Percentiles rank a stretch among this genome's conserved stretches.
phyloP scores from a whole-genome alignment of 257 asterid species.

The Fraxinus americana region DNA sequence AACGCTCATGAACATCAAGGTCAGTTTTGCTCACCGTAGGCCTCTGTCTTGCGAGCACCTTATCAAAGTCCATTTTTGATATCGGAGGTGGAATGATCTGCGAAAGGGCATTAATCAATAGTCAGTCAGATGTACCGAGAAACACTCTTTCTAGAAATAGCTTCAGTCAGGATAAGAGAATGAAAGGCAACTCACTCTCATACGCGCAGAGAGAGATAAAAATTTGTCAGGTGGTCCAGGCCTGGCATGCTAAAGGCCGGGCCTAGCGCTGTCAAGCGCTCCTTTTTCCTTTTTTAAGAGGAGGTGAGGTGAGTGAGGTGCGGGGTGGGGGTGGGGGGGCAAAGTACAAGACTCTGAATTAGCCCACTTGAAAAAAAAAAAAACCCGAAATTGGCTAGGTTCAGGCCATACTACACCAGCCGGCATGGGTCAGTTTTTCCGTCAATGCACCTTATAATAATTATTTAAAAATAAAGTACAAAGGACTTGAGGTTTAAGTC shows the following conservation, averaged over 20 bases:
- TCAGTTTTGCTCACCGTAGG: constrained; percentile 92
- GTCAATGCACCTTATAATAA: not conserved
- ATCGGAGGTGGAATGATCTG: constrained; percentile 95
- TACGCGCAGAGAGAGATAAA: not conserved
- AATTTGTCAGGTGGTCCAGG: not conserved
- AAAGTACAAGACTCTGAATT: not conserved
- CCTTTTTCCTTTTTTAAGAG: constrained; percentile 20
- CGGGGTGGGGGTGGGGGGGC: too few relatives aligned
- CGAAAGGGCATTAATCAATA: constrained; percentile 25
- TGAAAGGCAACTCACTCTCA: not conserved
- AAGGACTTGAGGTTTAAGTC: not conserved
- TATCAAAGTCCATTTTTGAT: constrained; percentile 80
- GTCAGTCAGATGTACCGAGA: not conserved
- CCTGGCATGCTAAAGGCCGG: not conserved
- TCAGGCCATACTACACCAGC: not conserved
- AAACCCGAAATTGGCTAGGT: not conserved
- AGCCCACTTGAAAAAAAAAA: not conserved
- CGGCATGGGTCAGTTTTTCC: not conserved
- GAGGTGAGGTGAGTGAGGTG: not conserved
- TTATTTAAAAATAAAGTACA: not conserved
- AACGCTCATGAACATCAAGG: constrained; percentile 91
- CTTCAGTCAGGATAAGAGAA: constrained; percentile 2
- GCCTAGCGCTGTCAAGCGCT: not conserved
- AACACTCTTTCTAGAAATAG: not conserved
- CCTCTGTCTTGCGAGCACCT: constrained; percentile 84